Base-by-base conservation (phyloP, 805 yeast genomes). In the Wickerhamomyces sydowiorum region DNA sequence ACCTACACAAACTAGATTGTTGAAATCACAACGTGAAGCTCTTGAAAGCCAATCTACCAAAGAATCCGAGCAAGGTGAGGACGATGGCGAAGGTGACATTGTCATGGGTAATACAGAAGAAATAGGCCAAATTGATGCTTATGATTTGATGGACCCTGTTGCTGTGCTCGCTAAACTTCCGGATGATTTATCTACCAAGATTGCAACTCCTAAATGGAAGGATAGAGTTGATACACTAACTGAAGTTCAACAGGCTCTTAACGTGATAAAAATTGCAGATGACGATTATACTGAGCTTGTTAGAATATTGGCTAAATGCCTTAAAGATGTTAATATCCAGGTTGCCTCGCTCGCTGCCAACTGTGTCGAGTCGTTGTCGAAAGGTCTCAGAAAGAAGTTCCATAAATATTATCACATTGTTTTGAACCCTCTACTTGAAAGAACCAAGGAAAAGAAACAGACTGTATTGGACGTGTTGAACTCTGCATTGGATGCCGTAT, bases 301-400 rank as follows among this genome's bases (percentile, higher is more conserved):
- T n/a, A 65, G 80, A 42, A 60, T 72, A 1, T 69, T 88, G 49
- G 76, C 82, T n/a, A 82, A 79, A 50, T 76, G 89, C 46, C 70
- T 89, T 56, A 87, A 80, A 55, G 99, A 93, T 64, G 95, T 90
- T 5, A 93, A 93, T 58, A 73, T 89, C 40, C 89, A 83, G 63
- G 96, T 86, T 13, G 96, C 86, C 0, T 81, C 85, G 14, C 55
- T 82, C 24, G 87, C 96, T 0, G 83, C 95, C 2, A 77, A 78
- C 42, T 77, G 84, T 36, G 64, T 82, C 17, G 77, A 72, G 41
- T 61, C 62, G 24, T 59, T 91, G 27, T 85, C 87, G 1, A 71
- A 70, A 24, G 96, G 95, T 1, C 66, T 93, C 37, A 70, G 80
- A 42, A 50, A 59, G 2, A 67, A 65, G 5, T 87, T 86, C 54